These are phyloP conservation scores for Apophysomyces ossiformis DNA, from an alignment of 371 early-diverging fungal genomes.

Conservation along the genomic window DNA sequence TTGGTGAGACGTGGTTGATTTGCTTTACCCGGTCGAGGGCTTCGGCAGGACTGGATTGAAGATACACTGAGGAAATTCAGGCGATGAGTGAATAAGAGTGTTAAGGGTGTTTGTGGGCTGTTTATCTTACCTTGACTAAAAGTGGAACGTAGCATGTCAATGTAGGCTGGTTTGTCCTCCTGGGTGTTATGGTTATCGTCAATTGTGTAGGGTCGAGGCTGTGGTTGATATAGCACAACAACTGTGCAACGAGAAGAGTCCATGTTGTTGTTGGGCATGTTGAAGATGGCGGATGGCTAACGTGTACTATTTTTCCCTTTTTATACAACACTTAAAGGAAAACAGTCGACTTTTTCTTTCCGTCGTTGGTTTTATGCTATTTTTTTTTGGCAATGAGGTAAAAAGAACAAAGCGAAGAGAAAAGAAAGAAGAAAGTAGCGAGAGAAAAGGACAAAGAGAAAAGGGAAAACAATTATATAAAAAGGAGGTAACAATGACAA, in stretches of 20 bases:
- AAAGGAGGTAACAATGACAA: not conserved
- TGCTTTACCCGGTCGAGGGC: conserved; percentile 32
- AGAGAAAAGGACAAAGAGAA: conserved; percentile 10
- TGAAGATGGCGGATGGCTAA: conserved; percentile 3
- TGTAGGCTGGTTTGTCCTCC: conserved; percentile 17
- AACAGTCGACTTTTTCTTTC: conserved; percentile 15
- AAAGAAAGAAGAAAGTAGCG: not conserved
- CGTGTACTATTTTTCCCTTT: conserved; percentile 5
- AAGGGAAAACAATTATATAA: conserved; percentile 10
- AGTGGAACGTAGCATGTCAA: conserved; percentile 20
- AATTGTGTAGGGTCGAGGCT: conserved; percentile 23
- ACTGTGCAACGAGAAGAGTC: conserved; percentile 31
- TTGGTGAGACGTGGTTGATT: conserved; percentile 18
- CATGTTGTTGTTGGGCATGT: conserved; percentile 17
- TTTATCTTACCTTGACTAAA: conserved; percentile 36
- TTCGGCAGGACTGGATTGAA: conserved; percentile 29
- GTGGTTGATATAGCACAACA: conserved; percentile 24
- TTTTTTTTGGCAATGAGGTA: not conserved
- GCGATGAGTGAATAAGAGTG: not conserved
- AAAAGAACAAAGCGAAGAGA: not conserved
- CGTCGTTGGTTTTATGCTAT: not conserved
- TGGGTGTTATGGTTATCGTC: conserved; percentile 15
- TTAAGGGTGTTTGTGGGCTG: not conserved
- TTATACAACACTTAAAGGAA: not conserved
- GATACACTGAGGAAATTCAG: conserved; percentile 20